These are phyloP conservation scores for Neurospora sp. DNA, from an alignment of 495 filamentous ascomycete genomes.

Conservation along the genomic window DNA sequence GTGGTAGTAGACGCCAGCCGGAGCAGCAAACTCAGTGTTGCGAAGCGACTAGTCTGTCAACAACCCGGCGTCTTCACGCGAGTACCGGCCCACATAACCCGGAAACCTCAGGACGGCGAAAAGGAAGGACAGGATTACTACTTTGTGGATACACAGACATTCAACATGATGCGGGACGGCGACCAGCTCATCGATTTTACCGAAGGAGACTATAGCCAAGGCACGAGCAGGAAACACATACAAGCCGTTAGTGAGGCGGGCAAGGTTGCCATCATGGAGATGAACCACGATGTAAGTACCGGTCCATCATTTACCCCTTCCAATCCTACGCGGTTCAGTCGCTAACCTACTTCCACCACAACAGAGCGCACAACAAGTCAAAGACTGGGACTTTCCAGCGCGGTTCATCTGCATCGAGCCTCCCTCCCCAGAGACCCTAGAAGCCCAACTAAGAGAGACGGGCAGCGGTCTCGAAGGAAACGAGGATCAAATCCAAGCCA, in stretches of 20 bases:
- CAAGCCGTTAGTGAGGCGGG: constrained; percentile 35
- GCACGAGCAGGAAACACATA: constrained; percentile 35
- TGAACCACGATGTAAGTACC: constrained; percentile 40
- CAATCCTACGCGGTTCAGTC: not conserved
- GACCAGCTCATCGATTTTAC: constrained; percentile 41
- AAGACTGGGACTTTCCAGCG: constrained; percentile 56
- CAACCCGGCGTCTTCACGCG: constrained; percentile 31
- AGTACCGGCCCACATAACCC: constrained; percentile 31
- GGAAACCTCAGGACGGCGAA: constrained; percentile 35
- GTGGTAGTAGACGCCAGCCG: constrained; percentile 35
- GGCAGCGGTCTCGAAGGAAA: constrained; percentile 33
- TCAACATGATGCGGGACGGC: constrained; percentile 40
- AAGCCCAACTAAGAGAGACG: constrained; percentile 45
- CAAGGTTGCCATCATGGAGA: constrained; percentile 44
- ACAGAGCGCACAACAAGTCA: constrained; percentile 64
- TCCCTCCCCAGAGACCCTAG: constrained; percentile 51
- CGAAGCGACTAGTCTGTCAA: constrained; percentile 30
- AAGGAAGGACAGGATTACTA: constrained; percentile 32
- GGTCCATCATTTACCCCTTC: not conserved
- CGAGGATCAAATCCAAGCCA: constrained; percentile 52
- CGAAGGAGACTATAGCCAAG: constrained; percentile 31
- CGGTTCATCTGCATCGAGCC: constrained; percentile 66
- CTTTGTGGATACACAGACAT: constrained; percentile 37
- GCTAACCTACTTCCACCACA: constrained; percentile 1
- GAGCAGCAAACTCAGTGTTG: constrained; percentile 28